Conservation (phyloP, 169 alveolate species). For the Cryptosporidium sp. region DNA sequence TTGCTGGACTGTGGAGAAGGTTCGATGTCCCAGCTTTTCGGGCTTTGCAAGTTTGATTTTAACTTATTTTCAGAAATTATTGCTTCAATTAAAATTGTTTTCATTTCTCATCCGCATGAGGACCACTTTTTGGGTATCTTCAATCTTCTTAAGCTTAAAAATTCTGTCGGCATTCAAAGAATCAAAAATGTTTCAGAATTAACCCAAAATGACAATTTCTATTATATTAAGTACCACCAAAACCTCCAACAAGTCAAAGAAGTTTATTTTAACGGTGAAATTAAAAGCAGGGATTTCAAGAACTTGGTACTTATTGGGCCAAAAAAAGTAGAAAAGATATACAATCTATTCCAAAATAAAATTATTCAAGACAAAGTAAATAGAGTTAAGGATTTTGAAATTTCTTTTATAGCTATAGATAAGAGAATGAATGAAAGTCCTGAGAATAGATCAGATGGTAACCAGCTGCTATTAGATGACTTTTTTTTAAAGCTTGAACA, state of each 20-base stretch:
- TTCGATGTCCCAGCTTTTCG: constrained; percentile 86
- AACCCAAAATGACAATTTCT: background rate
- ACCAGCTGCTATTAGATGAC: background rate
- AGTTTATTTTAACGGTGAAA: background rate
- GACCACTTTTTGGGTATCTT: constrained; percentile 88
- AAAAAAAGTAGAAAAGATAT: constrained; percentile 22
- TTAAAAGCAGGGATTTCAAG: background rate
- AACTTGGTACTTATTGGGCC: constrained; percentile 52
- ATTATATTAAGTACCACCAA: constrained; percentile 9
- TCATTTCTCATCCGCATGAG: constrained; percentile 90
- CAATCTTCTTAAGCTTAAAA: constrained; percentile 80
- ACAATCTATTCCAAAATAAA: constrained; percentile 5
- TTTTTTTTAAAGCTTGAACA: constrained; percentile 35
- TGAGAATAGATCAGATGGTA: constrained; percentile 52
- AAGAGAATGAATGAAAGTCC: constrained; percentile 24
- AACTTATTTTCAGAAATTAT: constrained; percentile 5
- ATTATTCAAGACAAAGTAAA: background rate
- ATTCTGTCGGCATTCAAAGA: constrained; percentile 70
- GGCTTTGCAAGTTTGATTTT: constrained; percentile 75
- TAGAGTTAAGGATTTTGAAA: background rate
- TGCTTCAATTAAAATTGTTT: constrained; percentile 78
- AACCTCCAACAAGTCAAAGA: constrained; percentile 31
- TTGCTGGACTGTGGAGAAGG: constrained; percentile 93
- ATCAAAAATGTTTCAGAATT: constrained; percentile 72
- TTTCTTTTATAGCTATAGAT: constrained; percentile 32